A percentile compares a stretch with the other conserved stretches of the same genome.
phyloP scores from a whole-genome alignment of 257 asterid species.

The Forsythia viridissima region DNA sequence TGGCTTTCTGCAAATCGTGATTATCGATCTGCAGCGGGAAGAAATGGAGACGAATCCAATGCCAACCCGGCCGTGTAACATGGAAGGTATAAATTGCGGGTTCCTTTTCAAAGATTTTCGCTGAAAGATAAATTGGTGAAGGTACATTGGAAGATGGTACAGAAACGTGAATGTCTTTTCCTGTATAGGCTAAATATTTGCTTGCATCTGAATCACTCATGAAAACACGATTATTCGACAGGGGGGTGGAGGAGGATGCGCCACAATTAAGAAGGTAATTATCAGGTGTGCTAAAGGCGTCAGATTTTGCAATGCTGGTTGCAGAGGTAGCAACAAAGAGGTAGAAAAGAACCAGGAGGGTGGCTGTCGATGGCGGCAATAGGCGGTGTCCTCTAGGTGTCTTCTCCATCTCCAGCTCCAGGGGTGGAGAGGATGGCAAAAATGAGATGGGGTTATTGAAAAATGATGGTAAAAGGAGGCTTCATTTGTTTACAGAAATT shows the following conservation, averaged over 20 bases:
- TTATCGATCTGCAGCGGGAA: slow-evolving; percentile 39
- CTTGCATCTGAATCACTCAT: slow-evolving; percentile 28
- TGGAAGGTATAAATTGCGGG: slow-evolving; percentile 45
- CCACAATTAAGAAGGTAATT: slow-evolving; percentile 41
- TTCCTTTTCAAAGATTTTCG: slow-evolving; percentile 24
- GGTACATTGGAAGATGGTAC: slow-evolving; percentile 10
- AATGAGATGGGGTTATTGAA: slow-evolving; percentile 15
- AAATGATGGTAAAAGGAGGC: neutral
- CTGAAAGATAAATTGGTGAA: slow-evolving; percentile 17
- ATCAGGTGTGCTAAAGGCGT: slow-evolving; percentile 33
- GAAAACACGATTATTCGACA: slow-evolving; percentile 28
- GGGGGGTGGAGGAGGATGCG: slow-evolving; percentile 21
- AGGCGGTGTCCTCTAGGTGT: neutral
- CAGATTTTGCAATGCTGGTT: slow-evolving; percentile 1
- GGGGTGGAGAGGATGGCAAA: neutral
- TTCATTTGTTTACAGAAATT: neutral
- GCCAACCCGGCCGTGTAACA: slow-evolving; percentile 69
- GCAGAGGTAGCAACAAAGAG: slow-evolving; percentile 25
- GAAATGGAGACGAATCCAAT: slow-evolving; percentile 85
- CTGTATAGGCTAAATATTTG: slow-evolving; percentile 21
- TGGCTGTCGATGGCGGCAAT: slow-evolving; percentile 2
- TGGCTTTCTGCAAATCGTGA: slow-evolving; percentile 42
- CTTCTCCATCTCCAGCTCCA: slow-evolving; percentile 37
- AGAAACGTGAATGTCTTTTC: slow-evolving; percentile 22
- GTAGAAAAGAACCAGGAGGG: slow-evolving; percentile 44